A percentile compares a stretch with the other conserved stretches of the same genome.
These are phyloP conservation scores for Raphanus sativus DNA, from an alignment of 345 rosid species.

Conservation along the genomic window DNA sequence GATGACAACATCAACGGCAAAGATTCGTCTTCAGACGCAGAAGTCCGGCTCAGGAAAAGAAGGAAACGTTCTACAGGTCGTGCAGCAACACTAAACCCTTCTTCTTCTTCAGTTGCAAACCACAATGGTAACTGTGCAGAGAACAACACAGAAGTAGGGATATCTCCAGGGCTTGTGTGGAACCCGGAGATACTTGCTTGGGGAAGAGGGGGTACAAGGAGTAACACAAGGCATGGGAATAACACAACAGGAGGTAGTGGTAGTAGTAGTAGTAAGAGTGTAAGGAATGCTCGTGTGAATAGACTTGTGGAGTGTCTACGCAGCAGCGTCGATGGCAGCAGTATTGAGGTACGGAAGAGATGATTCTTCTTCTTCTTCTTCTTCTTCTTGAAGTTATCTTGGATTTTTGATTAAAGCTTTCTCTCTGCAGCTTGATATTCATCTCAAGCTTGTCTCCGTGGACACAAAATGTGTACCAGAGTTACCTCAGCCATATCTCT, in stretches of 20 bases:
- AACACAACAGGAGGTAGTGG: conserved; percentile 39
- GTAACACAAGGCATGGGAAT: conserved; percentile 90
- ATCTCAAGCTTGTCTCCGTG: conserved; percentile 73
- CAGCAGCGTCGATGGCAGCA: conserved; percentile 57
- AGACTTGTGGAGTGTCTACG: conserved; percentile 74
- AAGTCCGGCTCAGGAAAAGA: conserved; percentile 59
- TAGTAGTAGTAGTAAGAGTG: conserved; percentile 59
- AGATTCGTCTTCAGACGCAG: conserved; percentile 92
- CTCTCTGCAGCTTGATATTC: conserved; percentile 59
- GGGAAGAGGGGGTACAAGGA: conserved; percentile 94
- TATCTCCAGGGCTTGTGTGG: conserved; percentile 80
- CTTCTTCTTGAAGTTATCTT: conserved; percentile 11
- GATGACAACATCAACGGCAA: conserved; percentile 55
- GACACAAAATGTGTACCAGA: conserved; percentile 55
- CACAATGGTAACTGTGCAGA: conserved; percentile 58
- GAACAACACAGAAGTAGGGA: conserved; percentile 66
- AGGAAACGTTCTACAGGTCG: conserved; percentile 57
- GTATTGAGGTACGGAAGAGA: conserved; percentile 58
- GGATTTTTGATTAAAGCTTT: background rate
- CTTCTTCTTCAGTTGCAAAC: conserved; percentile 65
- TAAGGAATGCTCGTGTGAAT: conserved; percentile 64
- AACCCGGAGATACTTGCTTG: conserved; percentile 85
- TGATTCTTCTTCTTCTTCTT: conserved; percentile 13
- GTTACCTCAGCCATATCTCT: conserved; percentile 75
- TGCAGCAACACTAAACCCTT: conserved; percentile 50